Evolutionary conservation across 2,329 filamentous ascomycete species (phyloP).

Genomic region (Corynespora cassiicola): DNA sequence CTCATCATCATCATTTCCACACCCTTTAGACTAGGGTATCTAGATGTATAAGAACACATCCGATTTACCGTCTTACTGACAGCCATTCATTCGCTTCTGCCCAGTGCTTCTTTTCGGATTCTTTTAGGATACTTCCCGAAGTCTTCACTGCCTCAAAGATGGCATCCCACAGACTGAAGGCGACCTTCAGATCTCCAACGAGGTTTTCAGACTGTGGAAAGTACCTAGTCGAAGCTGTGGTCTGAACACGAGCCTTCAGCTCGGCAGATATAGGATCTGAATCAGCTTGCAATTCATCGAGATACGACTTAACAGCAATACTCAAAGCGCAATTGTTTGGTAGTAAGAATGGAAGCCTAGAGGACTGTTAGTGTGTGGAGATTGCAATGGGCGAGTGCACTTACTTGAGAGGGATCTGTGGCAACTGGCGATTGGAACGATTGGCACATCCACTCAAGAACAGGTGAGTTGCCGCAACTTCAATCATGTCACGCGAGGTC

Average conservation of each 20-base stretch:
- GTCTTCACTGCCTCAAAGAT: conserved; percentile 66
- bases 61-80: conserved; percentile 31
- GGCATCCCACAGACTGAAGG: conserved; percentile 71
- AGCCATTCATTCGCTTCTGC: conserved; percentile 68
- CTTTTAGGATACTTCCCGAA: conserved; percentile 53
- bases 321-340: conserved; percentile 78
- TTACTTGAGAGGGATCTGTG: conserved; percentile 76
- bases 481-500: conserved; percentile 80
- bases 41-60: too few species aligned
- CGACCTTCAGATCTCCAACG: conserved; percentile 62
- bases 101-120: conserved; percentile 60
- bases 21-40: too few species aligned
- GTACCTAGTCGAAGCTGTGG: conserved; percentile 62
- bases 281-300: conserved; percentile 70
- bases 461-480: conserved; percentile 80
- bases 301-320: conserved; percentile 80
- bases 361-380: conserved; percentile 10
- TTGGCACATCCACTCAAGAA: conserved; percentile 81
- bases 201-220: conserved; percentile 68
- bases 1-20: too few species aligned
- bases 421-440: conserved; percentile 64
- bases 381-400: conserved; percentile 43
- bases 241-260: conserved; percentile 57
- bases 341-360: conserved; percentile 67
- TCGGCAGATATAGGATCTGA: conserved; percentile 60